Evolutionary conservation across 257 asterid genomes (phyloP), one percentile per base, ranked within the genome.

Genomic region (Plantago elongata): DNA sequence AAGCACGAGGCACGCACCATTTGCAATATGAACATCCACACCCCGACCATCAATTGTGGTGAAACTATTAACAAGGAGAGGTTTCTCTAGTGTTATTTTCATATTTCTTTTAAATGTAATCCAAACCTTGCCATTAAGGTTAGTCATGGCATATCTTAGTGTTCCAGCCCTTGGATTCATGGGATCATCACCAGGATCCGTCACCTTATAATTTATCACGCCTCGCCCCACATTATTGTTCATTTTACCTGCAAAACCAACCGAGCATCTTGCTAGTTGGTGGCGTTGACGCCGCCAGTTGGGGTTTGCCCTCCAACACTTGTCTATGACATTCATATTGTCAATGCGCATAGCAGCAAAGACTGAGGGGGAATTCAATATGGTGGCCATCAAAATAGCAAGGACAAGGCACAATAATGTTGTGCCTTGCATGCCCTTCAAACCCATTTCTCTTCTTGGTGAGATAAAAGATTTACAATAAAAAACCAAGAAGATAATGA

Each of bases 21-120:
- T 51, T 2, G 90, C 73, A 63, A 89, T 84, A 65, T 83, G 80
- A 45, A 87, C 84, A 18, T 60, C 65, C 16, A 71, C 87, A 16
- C 97, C 97, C 10, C 97, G 75, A n/a, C 80, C 97, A 65, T 89
- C 97, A 62, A 89, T 76, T 65, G 89, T 59, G 22, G 92, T 71
- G 76, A 72, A 84, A 11, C 95, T 84, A 48, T 79, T 82, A 17
- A 89, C 85, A 15, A 87, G 81, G 43, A 89, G 95, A 11, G 95
- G 86, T 54, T 72, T 79, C 13, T 56, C 74, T 6, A 89, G 90
- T 48, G 51, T 70, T 47, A 89, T 87, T 14, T 42, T 73, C 95
- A 89, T 87, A 75, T 83, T 79, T 67, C 70, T 74, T 55, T 75
- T 64, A 43, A 89, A 87, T n/a, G 90, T 89, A 59, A 89, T 69